Evolutionary conservation across 306 rosid species (phyloP), one percentile per base, ranked within the genome.

Genomic region (Arachis stenosperma): DNA sequence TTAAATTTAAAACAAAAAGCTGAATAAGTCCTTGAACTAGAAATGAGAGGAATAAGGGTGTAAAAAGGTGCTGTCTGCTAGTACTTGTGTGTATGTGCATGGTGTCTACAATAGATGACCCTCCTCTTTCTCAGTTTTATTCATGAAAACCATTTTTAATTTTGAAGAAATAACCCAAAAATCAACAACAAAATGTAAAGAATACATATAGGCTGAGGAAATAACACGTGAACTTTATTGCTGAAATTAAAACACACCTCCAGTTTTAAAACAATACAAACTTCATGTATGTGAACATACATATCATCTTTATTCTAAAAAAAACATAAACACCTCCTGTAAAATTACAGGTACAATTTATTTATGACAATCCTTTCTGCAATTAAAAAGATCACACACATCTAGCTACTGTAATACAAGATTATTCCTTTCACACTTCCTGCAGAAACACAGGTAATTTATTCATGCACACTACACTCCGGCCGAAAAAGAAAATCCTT

Each of bases 401-500:
- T 8, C 44, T 12, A 1, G 8, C 42, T 12, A 10, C 48, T 61
- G 11, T 0, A n/a, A 12, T 50, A 15, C 40, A 36, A 15, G 56
- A 5, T n/a, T 47, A 59, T 60, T 71, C 7, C 15, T n/a, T 33
- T 12, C 55, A 41, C 30, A 6, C 13, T 42, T 40, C 65, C 53
- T 5, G 10, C 46, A 58, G 30, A 33, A 13, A n/a, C 13, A 29
- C 43, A 54, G 13, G 65, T 7, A 41, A 30, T 54, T 63, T 64
- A 64, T 64, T 74, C 56, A 53, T 9, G 13, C 55, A 74, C 53
- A 41, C 22, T 17, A 41, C 64, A 63, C 55, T 41, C 48, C 12
- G 22, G 53, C 0, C 11, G 33, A 3, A 62, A 53, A 52, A 12
- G 15, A 41, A 74, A 74, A 63, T 6, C 64, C 44, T 10, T 40